Percentiles rank a stretch among this genome's conserved stretches.
These are phyloP conservation scores for Cercospora zeae-maydis DNA, from an alignment of 2,329 filamentous ascomycete genomes.

Conservation along the genomic window DNA sequence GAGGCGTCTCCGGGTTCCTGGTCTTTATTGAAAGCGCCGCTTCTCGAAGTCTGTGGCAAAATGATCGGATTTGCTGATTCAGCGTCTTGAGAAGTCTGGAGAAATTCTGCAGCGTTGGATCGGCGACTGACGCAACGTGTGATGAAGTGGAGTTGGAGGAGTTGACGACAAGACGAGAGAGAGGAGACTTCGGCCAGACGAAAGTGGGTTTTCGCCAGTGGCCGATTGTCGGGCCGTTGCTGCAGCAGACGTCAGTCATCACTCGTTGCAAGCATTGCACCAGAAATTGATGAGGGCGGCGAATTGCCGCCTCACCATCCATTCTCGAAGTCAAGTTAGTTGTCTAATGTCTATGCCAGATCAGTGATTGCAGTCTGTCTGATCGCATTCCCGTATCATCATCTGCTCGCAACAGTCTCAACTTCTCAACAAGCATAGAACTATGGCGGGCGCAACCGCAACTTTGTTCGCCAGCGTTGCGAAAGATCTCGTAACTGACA, in stretches of 20 bases:
- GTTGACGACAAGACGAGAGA: not conserved
- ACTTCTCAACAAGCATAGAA: not conserved
- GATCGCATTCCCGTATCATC: not conserved
- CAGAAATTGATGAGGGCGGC: not conserved
- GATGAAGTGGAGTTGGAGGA: no score
- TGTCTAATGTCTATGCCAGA: not conserved
- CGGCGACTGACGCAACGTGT: not conserved
- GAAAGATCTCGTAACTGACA: constrained; percentile 31
- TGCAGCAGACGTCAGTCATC: constrained; percentile 3
- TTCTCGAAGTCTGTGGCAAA: not conserved
- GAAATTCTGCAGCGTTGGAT: not conserved
- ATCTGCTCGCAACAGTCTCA: not conserved
- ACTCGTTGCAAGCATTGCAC: not conserved
- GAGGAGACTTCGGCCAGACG: not conserved
- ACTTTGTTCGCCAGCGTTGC: constrained; percentile 33
- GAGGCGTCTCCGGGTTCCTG: no score
- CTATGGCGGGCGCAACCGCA: constrained; percentile 19
- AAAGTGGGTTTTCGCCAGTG: not conserved
- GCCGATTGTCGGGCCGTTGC: constrained; percentile 2
- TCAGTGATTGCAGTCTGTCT: not conserved
- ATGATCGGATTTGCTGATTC: not conserved
- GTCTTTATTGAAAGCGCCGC: not conserved
- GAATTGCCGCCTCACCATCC: not conserved
- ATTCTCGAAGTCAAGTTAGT: not conserved
- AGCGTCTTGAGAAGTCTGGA: not conserved